Conservation (phyloP, 2,329 filamentous ascomycete genomes). For the Alternaria burnsii region DNA sequence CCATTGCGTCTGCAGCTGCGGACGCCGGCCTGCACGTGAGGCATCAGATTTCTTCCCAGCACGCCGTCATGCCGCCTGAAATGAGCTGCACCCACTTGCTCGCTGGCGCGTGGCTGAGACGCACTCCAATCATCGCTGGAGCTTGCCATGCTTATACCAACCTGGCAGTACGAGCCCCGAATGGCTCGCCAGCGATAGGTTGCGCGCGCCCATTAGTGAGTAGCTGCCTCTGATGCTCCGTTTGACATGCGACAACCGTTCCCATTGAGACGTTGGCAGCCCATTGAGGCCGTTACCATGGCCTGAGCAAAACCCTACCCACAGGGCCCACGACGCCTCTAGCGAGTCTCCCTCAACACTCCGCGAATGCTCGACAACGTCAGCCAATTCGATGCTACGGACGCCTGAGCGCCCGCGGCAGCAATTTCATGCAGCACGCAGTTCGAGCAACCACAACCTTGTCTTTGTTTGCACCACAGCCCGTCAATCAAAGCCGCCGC, state of each 20-base stretch:
- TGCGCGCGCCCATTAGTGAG: conserved; percentile 1
- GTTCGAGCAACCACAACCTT: conserved; percentile 32
- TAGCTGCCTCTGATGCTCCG: not conserved
- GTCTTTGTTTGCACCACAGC: conserved; percentile 41
- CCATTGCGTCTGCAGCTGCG: conserved; percentile 19
- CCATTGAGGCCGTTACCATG: conserved; percentile 7
- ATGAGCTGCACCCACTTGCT: conserved; percentile 29
- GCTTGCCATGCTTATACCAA: conserved; percentile 10
- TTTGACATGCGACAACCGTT: conserved; percentile 15
- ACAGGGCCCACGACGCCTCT: conserved; percentile 4
- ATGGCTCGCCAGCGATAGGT: conserved; percentile 1
- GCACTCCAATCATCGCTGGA: conserved; percentile 23
- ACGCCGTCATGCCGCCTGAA: conserved; percentile 27
- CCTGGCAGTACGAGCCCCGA: conserved; percentile 1
- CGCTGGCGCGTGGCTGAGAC: conserved; percentile 34
- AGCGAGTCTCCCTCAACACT: conserved; percentile 14
- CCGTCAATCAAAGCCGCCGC: conserved; percentile 30
- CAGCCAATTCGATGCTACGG: conserved; percentile 29
- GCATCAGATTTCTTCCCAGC: conserved; percentile 29
- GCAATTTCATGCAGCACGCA: conserved; percentile 29
- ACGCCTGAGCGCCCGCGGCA: conserved; percentile 23
- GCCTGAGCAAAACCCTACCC: conserved; percentile 4
- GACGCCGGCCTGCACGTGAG: conserved; percentile 34
- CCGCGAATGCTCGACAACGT: not conserved
- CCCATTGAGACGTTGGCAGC: conserved; percentile 1